Evolutionary conservation across 768 basidiomycete genomes (phyloP), one percentile per base, ranked within the genome.

Genomic region (Calocybe cyanea): DNA sequence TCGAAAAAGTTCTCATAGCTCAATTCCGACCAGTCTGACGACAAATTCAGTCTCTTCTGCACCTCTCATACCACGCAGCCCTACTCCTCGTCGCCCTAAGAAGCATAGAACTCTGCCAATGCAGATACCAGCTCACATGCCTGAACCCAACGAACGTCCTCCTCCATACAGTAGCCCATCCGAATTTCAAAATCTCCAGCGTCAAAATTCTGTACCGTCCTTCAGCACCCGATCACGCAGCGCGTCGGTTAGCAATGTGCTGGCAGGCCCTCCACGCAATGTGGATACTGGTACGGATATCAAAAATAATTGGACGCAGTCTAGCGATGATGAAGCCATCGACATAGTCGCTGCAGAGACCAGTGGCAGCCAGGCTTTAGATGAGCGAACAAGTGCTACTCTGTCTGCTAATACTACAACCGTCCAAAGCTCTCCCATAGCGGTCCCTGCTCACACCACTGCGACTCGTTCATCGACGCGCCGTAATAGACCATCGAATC

Each of bases 311-410:
- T 89, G 92, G 90, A 70, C 77, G 45, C 81, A 88, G 60, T 80
- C 78, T 4, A 91, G 88, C 54, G 90, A 92, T 51, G 90, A 92
- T 44, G 90, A 92, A 62, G 90, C 88, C 11, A 88, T 92, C 43
- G 81, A 89, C 55, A 67, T 87, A 33, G 78, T 91, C 24, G 85
- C 90, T 0, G 88, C 90, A 14, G 89, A 81, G 9, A 73, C 87
- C 11, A 87, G 86, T 49, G 89, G 90, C 7, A 85, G 87, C 55
- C 85, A 85, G 57, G 82, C 83, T 11, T 60, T 92, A 40, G 89
- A 92, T 56, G 89, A 92, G 62, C 78, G 89, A 20, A 92, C 89
- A 0, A 91, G 89, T 58, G 71, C 77, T 9, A 70, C 70, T 2
- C 63, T 69, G 32, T 64, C 70, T 7, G 64, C 64, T 11, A 64